A percentile compares a stretch with the other conserved stretches of the same genome.
Conservation (phyloP, 1,284 basidiomycete species). For the Cryptococcus amylolentus region DNA sequence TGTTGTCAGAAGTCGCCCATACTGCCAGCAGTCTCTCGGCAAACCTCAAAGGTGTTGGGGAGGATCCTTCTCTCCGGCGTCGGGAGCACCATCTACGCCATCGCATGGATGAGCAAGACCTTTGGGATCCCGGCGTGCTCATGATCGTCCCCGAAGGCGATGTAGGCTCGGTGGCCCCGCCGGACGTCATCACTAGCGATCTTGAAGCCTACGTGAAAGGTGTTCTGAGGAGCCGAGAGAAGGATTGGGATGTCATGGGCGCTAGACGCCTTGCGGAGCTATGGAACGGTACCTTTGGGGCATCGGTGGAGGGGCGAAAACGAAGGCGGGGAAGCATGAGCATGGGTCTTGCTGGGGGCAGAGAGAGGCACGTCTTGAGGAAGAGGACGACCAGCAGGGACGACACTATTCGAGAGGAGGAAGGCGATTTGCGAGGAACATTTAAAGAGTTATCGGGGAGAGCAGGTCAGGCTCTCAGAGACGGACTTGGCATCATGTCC, state of each 20-base stretch:
- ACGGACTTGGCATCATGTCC: constrained; percentile 32
- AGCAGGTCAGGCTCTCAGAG: constrained; percentile 38
- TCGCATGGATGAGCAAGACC: constrained; percentile 9
- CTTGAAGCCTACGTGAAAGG: constrained; percentile 40
- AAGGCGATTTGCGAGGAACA: constrained; percentile 20
- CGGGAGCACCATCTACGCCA: constrained; percentile 40
- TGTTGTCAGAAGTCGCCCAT: constrained; percentile 38
- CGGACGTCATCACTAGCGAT: constrained; percentile 39
- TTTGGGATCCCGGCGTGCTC: constrained; percentile 23
- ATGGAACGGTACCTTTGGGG: constrained; percentile 34
- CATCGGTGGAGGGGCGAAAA: constrained; percentile 2
- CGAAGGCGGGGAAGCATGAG: neutral
- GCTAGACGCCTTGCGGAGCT: constrained; percentile 39
- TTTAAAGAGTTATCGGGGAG: constrained; percentile 31
- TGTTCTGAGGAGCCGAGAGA: constrained; percentile 39
- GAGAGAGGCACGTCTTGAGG: constrained; percentile 9
- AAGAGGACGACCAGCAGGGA: constrained; percentile 16
- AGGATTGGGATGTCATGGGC: constrained; percentile 44
- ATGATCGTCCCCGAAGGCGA: constrained; percentile 38
- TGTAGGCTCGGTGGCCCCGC: constrained; percentile 28
- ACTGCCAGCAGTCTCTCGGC: constrained; percentile 35
- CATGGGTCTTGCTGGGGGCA: neutral
- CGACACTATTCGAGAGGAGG: constrained; percentile 17
- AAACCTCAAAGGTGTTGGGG: constrained; percentile 37
- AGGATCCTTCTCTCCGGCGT: constrained; percentile 38